phyloP scores from a whole-genome alignment of 495 filamentous ascomycete species.

The Neurospora tetrasperma region DNA sequence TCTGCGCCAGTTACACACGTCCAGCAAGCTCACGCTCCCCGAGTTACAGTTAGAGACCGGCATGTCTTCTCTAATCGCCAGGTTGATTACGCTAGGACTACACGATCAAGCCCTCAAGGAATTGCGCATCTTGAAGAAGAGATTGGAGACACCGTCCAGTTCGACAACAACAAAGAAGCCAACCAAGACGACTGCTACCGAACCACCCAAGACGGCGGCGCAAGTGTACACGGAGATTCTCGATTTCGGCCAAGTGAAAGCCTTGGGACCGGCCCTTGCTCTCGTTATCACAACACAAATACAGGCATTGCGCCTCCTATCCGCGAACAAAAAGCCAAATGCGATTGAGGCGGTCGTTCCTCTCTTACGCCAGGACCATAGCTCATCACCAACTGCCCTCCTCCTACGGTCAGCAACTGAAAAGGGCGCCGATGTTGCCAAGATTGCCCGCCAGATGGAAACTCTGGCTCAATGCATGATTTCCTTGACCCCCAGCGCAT shows the following conservation, averaged over 20 bases:
- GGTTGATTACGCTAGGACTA: constrained; percentile 59
- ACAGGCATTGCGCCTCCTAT: constrained; percentile 39
- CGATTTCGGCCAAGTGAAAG: constrained; percentile 38
- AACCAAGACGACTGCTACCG: constrained; percentile 8
- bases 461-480: constrained; percentile 56
- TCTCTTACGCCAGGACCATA: constrained; percentile 31
- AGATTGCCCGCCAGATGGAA: constrained; percentile 61
- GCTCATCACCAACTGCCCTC: constrained; percentile 56
- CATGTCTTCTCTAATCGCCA: constrained; percentile 64
- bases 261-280: constrained; percentile 29
- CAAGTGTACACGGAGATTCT: constrained; percentile 52
- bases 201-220: constrained; percentile 25
- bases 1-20: constrained; percentile 48
- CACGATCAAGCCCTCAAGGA: constrained; percentile 72
- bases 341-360: constrained; percentile 41
- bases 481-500: constrained; percentile 49
- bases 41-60: constrained; percentile 75
- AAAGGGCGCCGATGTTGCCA: constrained; percentile 37
- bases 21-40: constrained; percentile 38
- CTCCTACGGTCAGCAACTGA: constrained; percentile 44
- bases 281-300: constrained; percentile 45
- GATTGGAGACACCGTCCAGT: constrained; percentile 36
- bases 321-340: constrained; percentile 38
- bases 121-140: constrained; percentile 55
- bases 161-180: constrained; percentile 20